Conservation (phyloP, 2,329 filamentous ascomycete species). For the Didymella pinodella region DNA sequence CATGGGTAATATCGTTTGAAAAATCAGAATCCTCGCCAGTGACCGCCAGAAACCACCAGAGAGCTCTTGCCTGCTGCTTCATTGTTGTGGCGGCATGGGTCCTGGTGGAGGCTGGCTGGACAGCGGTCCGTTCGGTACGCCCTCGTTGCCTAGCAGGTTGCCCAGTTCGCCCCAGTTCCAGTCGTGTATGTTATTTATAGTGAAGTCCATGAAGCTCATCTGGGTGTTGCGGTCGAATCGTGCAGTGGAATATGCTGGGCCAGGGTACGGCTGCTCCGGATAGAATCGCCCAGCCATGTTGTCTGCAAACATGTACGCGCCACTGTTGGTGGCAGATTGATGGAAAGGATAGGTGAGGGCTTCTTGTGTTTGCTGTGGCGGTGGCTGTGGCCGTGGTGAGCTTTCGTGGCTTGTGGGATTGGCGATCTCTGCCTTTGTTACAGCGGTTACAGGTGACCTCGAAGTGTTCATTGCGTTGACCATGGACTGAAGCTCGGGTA, state of each 20-base stretch:
- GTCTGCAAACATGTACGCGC: slow-evolving; percentile 44
- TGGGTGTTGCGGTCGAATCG: slow-evolving; percentile 41
- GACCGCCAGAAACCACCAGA: neutral
- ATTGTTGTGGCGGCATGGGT: slow-evolving; percentile 15
- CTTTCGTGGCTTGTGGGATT: slow-evolving; percentile 8
- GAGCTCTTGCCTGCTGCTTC: neutral
- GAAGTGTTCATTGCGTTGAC: slow-evolving; percentile 35
- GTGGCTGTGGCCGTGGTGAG: slow-evolving; percentile 12
- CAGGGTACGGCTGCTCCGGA: slow-evolving; percentile 30
- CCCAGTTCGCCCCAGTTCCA: slow-evolving; percentile 49
- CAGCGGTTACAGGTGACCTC: slow-evolving; percentile 14
- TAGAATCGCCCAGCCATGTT: slow-evolving; percentile 34
- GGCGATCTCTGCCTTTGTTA: slow-evolving; percentile 10
- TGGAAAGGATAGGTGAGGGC: slow-evolving; percentile 31
- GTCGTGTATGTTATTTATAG: slow-evolving; percentile 46
- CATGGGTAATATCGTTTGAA: neutral
- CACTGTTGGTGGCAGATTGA: slow-evolving; percentile 36
- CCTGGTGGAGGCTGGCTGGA: slow-evolving; percentile 18
- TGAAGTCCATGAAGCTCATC: slow-evolving; percentile 49
- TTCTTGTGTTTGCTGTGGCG: slow-evolving; percentile 23
- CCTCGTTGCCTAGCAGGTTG: slow-evolving; percentile 36
- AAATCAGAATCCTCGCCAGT: neutral
- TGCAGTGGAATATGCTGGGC: slow-evolving; percentile 26
- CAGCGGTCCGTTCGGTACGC: slow-evolving; percentile 20
- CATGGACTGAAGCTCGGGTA: slow-evolving; percentile 50